Evolutionary conservation across 2,329 filamentous ascomycete species (phyloP).

Genomic region (Cordyceps tenuipes): DNA sequence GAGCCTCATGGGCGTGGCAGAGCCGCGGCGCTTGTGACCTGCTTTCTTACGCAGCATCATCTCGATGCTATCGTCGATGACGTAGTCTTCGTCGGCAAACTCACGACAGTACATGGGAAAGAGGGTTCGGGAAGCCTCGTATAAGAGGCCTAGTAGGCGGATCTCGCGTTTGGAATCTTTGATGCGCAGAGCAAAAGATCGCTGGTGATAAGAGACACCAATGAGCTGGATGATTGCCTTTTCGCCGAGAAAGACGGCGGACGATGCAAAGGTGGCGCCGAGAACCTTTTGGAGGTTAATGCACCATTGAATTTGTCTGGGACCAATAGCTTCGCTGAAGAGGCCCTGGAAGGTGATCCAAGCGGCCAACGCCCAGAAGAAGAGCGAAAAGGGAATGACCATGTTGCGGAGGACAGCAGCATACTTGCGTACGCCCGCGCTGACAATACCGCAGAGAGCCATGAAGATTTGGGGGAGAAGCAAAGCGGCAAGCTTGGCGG

Average conservation of each 20-base stretch:
- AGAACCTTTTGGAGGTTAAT: slow-evolving; percentile 56
- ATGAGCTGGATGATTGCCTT: slow-evolving; percentile 75
- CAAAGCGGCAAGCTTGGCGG: slow-evolving; percentile 56
- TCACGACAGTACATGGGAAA: slow-evolving; percentile 91
- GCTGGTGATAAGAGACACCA: slow-evolving; percentile 76
- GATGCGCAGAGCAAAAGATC: slow-evolving; percentile 75
- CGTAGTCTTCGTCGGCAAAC: slow-evolving; percentile 83
- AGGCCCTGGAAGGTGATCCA: slow-evolving; percentile 55
- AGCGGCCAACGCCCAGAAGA: slow-evolving; percentile 58
- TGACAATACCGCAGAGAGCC: slow-evolving; percentile 61
- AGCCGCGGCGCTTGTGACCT: slow-evolving; percentile 43
- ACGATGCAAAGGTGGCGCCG: slow-evolving; percentile 57
- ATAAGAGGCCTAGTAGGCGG: slow-evolving; percentile 71
- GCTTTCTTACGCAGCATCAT: slow-evolving; percentile 53
- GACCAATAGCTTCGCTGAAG: slow-evolving; percentile 27
- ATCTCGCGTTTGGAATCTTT: slow-evolving; percentile 85
- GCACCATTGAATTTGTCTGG: slow-evolving; percentile 40
- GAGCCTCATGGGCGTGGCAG: slow-evolving; percentile 68
- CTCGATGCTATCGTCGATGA: slow-evolving; percentile 79
- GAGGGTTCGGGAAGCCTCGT: slow-evolving; percentile 78
- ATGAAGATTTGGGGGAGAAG: slow-evolving; percentile 54
- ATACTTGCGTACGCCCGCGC: slow-evolving; percentile 62
- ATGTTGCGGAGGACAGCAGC: slow-evolving; percentile 55
- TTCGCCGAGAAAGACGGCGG: slow-evolving; percentile 65
- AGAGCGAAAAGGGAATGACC: slow-evolving; percentile 58